phyloP scores from a whole-genome alignment of 345 rosid species.

The Arabis hirsuta region DNA sequence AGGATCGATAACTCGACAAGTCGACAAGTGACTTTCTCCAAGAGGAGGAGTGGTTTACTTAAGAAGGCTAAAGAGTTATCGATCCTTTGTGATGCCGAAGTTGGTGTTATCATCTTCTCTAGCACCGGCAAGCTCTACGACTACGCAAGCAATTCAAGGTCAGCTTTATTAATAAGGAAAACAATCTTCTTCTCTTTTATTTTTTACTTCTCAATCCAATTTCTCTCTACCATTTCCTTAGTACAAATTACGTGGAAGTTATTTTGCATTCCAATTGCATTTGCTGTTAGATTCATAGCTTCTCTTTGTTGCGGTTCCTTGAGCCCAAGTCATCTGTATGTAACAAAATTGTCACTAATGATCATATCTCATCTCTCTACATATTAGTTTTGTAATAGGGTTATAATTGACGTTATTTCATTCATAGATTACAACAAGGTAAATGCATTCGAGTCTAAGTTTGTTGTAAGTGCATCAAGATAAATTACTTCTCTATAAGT shows the following conservation, averaged over 20 bases:
- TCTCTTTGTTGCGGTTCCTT: conserved; percentile 19
- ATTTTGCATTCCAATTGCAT: conserved; percentile 23
- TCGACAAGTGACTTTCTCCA: conserved; percentile 49
- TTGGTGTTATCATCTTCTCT: conserved; percentile 47
- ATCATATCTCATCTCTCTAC: conserved; percentile 6
- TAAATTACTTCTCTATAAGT: neutral
- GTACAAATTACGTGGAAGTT: neutral
- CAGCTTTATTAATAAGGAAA: conserved; percentile 6
- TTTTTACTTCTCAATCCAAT: neutral
- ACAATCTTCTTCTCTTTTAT: conserved; percentile 7
- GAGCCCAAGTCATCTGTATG: neutral
- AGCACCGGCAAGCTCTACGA: conserved; percentile 48
- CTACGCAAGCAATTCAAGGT: conserved; percentile 48
- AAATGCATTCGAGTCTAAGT: conserved; percentile 3
- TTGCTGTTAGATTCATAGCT: conserved; percentile 13
- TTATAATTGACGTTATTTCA: neutral
- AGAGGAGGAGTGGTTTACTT: conserved; percentile 46
- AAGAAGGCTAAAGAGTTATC: conserved; percentile 46
- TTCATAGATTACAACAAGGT: neutral
- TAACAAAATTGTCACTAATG: neutral
- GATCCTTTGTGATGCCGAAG: conserved; percentile 49
- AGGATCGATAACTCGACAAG: conserved; percentile 48
- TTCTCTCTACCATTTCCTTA: neutral
- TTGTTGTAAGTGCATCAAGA: conserved; percentile 1
- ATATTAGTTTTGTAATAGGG: conserved; percentile 6